Conservation (phyloP, 2,329 filamentous ascomycete species). For the Emericellopsis atlantica region DNA sequence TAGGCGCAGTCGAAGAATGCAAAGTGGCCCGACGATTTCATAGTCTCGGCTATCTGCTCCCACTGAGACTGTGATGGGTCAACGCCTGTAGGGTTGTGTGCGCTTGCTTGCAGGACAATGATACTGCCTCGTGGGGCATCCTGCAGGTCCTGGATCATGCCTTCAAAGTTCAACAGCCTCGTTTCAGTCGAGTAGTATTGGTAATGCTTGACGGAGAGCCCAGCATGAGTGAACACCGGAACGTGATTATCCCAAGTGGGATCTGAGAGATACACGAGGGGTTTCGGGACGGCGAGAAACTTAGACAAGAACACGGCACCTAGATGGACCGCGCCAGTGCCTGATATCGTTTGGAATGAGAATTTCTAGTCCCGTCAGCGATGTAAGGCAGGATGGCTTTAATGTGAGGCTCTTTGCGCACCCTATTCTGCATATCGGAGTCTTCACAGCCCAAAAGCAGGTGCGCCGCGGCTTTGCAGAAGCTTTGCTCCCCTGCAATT, state of each 20-base stretch:
- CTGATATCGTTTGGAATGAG: slow-evolving; percentile 20
- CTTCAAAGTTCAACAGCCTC: slow-evolving; percentile 17
- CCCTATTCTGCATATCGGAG: too few species aligned
- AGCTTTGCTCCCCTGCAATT: too few species aligned
- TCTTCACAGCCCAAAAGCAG: too few species aligned
- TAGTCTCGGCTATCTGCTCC: slow-evolving; percentile 16
- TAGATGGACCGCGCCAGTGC: slow-evolving; percentile 22
- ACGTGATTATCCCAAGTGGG: slow-evolving; percentile 29
- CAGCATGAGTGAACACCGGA: slow-evolving; percentile 18
- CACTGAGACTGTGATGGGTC: slow-evolving; percentile 20
- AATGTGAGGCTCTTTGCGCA: too few species aligned
- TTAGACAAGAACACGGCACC: slow-evolving; percentile 16
- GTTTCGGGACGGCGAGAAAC: slow-evolving; percentile 1
- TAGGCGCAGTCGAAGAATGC: slow-evolving; percentile 24
- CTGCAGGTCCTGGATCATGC: slow-evolving; percentile 13
- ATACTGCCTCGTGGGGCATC: slow-evolving; percentile 12
- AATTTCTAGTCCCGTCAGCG: too few species aligned
- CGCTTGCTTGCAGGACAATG: slow-evolving; percentile 21
- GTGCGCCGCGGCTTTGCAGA: too few species aligned
- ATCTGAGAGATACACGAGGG: slow-evolving; percentile 19
- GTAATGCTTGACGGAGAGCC: slow-evolving; percentile 15
- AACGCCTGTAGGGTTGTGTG: slow-evolving; percentile 24
- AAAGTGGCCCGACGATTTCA: slow-evolving; percentile 13
- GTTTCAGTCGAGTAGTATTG: slow-evolving; percentile 20
- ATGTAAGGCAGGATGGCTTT: too few species aligned